Evolutionary conservation across 805 yeast genomes (phyloP).

Genomic region (Hanseniaspora occidentalis): DNA sequence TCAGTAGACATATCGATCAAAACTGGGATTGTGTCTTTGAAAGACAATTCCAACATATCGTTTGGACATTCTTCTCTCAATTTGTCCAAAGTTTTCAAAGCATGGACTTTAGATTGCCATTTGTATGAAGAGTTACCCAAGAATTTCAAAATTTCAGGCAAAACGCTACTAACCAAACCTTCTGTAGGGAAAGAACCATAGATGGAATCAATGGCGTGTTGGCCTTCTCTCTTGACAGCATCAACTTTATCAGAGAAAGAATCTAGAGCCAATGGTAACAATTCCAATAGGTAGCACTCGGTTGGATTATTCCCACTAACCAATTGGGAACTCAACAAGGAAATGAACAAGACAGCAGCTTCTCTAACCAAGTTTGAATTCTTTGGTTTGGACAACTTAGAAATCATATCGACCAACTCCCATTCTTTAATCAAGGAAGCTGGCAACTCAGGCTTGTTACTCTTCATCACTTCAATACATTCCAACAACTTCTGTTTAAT

Average conservation of each 20-base stretch:
- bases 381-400: conserved; percentile 61
- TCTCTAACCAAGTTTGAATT: conserved; percentile 68
- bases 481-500: conserved; percentile 41
- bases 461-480: conserved; percentile 21
- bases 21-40: conserved; percentile 68
- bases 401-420: conserved; percentile 50
- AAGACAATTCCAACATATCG: conserved; percentile 73
- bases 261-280: conserved; percentile 56
- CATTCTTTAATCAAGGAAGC: conserved; percentile 38
- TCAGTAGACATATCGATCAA: conserved; percentile 86
- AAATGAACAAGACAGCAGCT: conserved; percentile 50
- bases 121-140: conserved; percentile 69
- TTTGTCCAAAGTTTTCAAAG: conserved; percentile 60
- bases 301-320: conserved; percentile 58
- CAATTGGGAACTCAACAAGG: conserved; percentile 40
- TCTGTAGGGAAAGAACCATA: conserved; percentile 63
- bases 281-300: conserved; percentile 60
- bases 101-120: conserved; percentile 84
- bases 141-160: conserved; percentile 49
- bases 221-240: conserved; percentile 78
- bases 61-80: conserved; percentile 70
- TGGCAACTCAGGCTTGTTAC: not conserved
- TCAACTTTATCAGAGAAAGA: conserved; percentile 77
- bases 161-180: conserved; percentile 59
- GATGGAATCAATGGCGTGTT: conserved; percentile 57